phyloP scores from a whole-genome alignment of 768 basidiomycete genomes.

The Strobilomyces echinocephalus region DNA sequence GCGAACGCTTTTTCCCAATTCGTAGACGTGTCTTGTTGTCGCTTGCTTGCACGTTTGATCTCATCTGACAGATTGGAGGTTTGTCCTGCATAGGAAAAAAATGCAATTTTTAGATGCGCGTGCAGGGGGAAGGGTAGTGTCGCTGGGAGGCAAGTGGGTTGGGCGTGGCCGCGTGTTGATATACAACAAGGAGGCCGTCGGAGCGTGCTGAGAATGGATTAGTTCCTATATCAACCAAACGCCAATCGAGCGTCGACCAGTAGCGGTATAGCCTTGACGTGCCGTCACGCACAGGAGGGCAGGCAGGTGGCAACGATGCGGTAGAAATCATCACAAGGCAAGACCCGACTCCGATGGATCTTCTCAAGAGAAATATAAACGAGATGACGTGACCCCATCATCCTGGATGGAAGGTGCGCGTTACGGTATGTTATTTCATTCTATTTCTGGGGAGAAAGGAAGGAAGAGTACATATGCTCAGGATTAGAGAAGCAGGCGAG shows the following conservation, averaged over 20 bases:
- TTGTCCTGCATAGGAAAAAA: background rate
- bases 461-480: too few relatives aligned
- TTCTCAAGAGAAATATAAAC: slow-evolving; percentile 9
- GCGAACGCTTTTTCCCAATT: too few relatives aligned
- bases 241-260: slow-evolving; percentile 6
- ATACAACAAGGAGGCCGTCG: background rate
- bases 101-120: slow-evolving; percentile 7
- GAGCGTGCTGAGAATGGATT: too few relatives aligned
- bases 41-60: slow-evolving; percentile 7
- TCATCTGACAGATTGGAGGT: background rate
- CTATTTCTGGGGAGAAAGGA: background rate
- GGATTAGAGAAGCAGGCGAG: too few relatives aligned
- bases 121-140: background rate
- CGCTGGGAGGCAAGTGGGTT: slow-evolving; percentile 1
- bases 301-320: slow-evolving; percentile 21
- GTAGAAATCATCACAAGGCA: background rate
- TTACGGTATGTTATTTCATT: background rate
- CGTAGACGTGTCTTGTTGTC: slow-evolving; percentile 1
- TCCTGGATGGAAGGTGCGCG: too few relatives aligned
- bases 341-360: too few relatives aligned
- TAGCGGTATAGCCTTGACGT: slow-evolving; percentile 21
- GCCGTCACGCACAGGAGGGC: slow-evolving; percentile 22
- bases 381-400: background rate
- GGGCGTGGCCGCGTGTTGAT: slow-evolving; percentile 3
- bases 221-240: slow-evolving; percentile 16